Percentiles rank a stretch among this genome's conserved stretches.
These are phyloP conservation scores for Kuraishia ogatae DNA, from an alignment of 805 yeast genomes.

Conservation along the genomic window DNA sequence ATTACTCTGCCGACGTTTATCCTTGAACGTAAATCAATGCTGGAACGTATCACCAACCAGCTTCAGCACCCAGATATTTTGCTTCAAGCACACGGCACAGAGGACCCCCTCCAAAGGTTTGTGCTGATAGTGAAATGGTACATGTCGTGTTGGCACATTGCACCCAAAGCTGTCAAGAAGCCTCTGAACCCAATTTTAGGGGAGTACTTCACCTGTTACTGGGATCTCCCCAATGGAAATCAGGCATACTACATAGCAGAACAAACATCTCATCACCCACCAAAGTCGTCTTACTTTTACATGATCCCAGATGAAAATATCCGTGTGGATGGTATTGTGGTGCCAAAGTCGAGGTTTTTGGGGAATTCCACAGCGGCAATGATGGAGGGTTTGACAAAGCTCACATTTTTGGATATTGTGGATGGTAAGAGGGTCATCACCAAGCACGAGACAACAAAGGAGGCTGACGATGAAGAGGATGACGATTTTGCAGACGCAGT, in stretches of 20 bases:
- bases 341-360: constrained; percentile 81
- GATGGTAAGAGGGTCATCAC: constrained; percentile 20
- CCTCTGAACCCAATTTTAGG: constrained; percentile 94
- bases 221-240: constrained; percentile 70
- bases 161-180: constrained; percentile 96
- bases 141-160: constrained; percentile 94
- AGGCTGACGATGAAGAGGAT: neutral
- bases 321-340: constrained; percentile 80
- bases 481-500: neutral
- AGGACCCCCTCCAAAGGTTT: constrained; percentile 62
- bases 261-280: constrained; percentile 98
- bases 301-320: constrained; percentile 73
- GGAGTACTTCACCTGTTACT: constrained; percentile 82
- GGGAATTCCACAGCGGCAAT: constrained; percentile 97
- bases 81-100: constrained; percentile 52
- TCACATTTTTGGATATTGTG: constrained; percentile 54
- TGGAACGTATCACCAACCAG: constrained; percentile 89
- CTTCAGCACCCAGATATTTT: constrained; percentile 72
- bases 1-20: constrained; percentile 95
- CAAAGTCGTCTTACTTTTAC: constrained; percentile 89
- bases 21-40: constrained; percentile 90
- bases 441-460: too few relatives aligned
- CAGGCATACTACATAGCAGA: constrained; percentile 83
- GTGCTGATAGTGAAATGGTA: constrained; percentile 79
- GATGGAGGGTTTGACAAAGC: constrained; percentile 84